Evolutionary conservation across 2,329 filamentous ascomycete species (phyloP).

Genomic region (Pseudogymnoascus sp.): DNA sequence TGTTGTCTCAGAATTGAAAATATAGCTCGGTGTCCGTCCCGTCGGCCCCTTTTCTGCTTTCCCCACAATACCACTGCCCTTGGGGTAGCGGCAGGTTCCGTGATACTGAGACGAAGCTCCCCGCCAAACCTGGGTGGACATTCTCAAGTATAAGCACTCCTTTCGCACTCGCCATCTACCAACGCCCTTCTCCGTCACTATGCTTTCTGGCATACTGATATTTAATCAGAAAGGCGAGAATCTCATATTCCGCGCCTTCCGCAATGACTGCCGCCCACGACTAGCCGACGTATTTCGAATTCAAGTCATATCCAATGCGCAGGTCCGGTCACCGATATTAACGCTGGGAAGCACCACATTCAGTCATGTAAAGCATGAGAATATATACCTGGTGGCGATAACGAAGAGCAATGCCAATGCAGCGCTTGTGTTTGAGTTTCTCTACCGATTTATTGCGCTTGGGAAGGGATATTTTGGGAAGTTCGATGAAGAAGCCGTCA

Average conservation of each 20-base stretch:
- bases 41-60: background rate
- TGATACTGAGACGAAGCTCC: constrained; percentile 7
- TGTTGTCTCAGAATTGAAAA: background rate
- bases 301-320: constrained; percentile 96
- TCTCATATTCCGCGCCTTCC: constrained; percentile 97
- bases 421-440: constrained; percentile 93
- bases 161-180: constrained; percentile 12
- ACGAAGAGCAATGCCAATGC: constrained; percentile 99
- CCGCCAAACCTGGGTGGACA: constrained; percentile 8
- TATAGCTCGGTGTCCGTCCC: background rate
- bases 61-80: background rate
- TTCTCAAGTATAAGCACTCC: constrained; percentile 8
- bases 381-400: constrained; percentile 95
- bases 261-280: constrained; percentile 94
- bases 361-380: constrained; percentile 98
- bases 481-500: constrained; percentile 98
- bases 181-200: constrained; percentile 40
- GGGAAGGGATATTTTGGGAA: constrained; percentile 97
- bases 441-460: constrained; percentile 84
- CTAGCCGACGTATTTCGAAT: constrained; percentile 99
- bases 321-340: constrained; percentile 94
- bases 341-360: constrained; percentile 97
- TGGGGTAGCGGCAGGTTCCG: constrained; percentile 9
- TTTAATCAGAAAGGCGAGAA: constrained; percentile 99
- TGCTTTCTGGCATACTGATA: constrained; percentile 94